Evolutionary conservation across 73 alveolate genomes (phyloP).

Genomic region (Paramecium tetraurelia): DNA sequence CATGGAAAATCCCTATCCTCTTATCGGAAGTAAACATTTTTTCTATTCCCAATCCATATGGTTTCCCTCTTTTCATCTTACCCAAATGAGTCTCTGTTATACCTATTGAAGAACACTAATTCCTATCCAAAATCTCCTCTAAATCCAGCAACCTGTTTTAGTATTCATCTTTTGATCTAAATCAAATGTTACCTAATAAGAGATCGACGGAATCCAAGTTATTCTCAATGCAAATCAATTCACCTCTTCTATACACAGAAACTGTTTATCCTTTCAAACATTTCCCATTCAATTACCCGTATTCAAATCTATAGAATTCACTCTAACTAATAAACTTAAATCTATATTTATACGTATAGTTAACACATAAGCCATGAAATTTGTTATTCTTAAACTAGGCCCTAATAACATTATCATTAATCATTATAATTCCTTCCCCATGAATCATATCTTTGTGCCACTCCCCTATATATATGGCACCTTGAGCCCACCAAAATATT

Average conservation of each 20-base stretch:
- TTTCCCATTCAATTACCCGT: slow-evolving; percentile 29
- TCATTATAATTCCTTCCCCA: slow-evolving; percentile 15
- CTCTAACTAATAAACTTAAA: background rate
- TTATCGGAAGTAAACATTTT: background rate
- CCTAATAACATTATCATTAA: background rate
- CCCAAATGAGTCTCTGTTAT: background rate
- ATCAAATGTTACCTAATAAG: background rate
- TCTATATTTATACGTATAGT: background rate
- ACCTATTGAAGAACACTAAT: background rate
- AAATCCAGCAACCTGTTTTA: background rate
- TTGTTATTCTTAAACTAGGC: slow-evolving; percentile 17
- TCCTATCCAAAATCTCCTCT: slow-evolving; percentile 1
- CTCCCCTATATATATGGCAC: background rate
- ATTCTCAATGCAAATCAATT: background rate
- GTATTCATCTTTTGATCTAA: background rate
- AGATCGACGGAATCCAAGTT: background rate
- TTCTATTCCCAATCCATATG: slow-evolving; percentile 27
- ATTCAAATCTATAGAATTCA: slow-evolving; percentile 7
- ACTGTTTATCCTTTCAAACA: background rate
- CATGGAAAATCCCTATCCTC: slow-evolving; percentile 17
- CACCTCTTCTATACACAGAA: slow-evolving; percentile 20
- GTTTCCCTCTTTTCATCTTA: background rate
- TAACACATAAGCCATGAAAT: slow-evolving; percentile 41
- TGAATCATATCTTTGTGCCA: slow-evolving; percentile 29
- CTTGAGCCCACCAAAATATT: slow-evolving; percentile 35